Conservation (phyloP, 805 yeast species). For the Candida saitoana region DNA sequence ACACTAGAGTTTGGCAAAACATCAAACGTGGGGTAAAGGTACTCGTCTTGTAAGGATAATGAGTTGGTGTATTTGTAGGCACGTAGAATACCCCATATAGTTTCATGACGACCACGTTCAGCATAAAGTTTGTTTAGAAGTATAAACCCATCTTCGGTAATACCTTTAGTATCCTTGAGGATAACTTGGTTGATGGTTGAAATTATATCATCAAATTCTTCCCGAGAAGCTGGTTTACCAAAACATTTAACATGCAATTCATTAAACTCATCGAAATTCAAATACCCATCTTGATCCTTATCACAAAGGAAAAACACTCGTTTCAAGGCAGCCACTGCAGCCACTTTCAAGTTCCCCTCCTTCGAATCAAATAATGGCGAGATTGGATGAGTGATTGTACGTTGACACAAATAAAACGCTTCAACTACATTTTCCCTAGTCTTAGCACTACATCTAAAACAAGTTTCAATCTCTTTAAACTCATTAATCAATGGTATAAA, state of each 20-base stretch:
- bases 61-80: conserved; percentile 91
- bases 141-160: conserved; percentile 73
- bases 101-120: conserved; percentile 91
- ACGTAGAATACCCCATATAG: conserved; percentile 91
- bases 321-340: conserved; percentile 69
- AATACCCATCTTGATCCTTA: conserved; percentile 81
- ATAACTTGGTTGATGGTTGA: conserved; percentile 28
- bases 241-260: conserved; percentile 74
- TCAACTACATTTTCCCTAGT: conserved; percentile 83
- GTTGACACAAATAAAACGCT: conserved; percentile 86
- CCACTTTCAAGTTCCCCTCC: conserved; percentile 74
- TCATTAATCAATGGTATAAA: conserved; percentile 82
- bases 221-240: conserved; percentile 39
- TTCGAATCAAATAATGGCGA: conserved; percentile 93
- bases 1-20: conserved; percentile 75
- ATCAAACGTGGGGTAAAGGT: conserved; percentile 74
- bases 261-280: conserved; percentile 68
- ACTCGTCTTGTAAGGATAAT: conserved; percentile 72
- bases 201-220: conserved; percentile 36
- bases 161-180: conserved; percentile 41
- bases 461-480: conserved; percentile 90
- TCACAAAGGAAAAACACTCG: conserved; percentile 84
- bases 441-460: conserved; percentile 84
- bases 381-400: conserved; percentile 89
- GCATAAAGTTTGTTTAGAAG: conserved; percentile 77